Conservation (phyloP, 139 green algal genomes). For the Nannochloris sp. region DNA sequence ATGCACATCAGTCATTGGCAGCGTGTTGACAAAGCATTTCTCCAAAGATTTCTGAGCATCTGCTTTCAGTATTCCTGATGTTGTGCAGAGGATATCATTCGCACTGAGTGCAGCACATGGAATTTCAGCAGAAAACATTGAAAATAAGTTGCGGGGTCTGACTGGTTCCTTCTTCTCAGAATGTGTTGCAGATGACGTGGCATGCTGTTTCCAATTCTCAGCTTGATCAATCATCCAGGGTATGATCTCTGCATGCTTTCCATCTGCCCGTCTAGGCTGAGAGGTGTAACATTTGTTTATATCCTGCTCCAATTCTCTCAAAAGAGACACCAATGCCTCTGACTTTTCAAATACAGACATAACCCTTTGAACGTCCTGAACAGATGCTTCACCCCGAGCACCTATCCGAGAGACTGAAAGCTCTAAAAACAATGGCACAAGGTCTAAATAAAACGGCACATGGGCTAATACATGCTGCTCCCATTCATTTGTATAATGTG, state of each 20-base stretch:
- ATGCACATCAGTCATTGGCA: conserved; percentile 20
- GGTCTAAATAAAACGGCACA: conserved; percentile 67
- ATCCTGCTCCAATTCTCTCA: conserved; percentile 40
- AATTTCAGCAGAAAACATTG: conserved; percentile 17
- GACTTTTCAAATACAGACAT: conserved; percentile 27
- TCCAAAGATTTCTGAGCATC: conserved; percentile 15
- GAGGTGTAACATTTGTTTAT: conserved; percentile 30
- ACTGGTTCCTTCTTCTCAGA: conserved; percentile 10
- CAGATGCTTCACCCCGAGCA: conserved; percentile 17
- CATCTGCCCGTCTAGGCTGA: conserved; percentile 32
- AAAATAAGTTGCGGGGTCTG: background rate
- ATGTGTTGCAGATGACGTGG: conserved; percentile 22
- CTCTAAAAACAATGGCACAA: conserved; percentile 67
- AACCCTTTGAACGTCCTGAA: conserved; percentile 28
- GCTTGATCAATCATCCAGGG: conserved; percentile 58
- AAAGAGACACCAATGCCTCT: conserved; percentile 32
- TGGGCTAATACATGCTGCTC: conserved; percentile 58
- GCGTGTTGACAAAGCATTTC: conserved; percentile 15
- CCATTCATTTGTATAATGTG: conserved; percentile 45
- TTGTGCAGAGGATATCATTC: conserved; percentile 29
- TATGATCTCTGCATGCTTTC: conserved; percentile 48
- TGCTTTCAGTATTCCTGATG: conserved; percentile 27
- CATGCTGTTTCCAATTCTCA: conserved; percentile 51
- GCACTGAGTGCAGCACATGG: conserved; percentile 22
- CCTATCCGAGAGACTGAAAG: conserved; percentile 22